Conservation (phyloP, 2,329 filamentous ascomycete species). For the Aplosporella prunicola region DNA sequence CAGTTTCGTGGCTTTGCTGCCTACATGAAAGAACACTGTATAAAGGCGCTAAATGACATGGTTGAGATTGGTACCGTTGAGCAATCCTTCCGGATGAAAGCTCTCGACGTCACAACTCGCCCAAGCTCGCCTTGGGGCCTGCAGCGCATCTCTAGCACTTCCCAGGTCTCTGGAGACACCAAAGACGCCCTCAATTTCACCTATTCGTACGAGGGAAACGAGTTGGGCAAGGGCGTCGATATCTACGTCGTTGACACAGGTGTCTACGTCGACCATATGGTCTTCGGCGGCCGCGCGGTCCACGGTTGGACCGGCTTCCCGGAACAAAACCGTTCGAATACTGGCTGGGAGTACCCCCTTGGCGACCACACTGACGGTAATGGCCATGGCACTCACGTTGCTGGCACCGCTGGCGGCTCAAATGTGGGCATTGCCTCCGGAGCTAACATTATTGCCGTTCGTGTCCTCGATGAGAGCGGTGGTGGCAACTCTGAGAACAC, state of each 20-base stretch:
- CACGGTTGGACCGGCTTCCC: conserved; percentile 27
- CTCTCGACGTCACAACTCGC: conserved; percentile 20
- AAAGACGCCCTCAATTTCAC: conserved; percentile 31
- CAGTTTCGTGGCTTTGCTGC: conserved; percentile 32
- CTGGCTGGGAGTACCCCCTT: not conserved
- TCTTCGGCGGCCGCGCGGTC: conserved; percentile 35
- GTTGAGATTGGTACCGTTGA: conserved; percentile 34
- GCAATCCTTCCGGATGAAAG: conserved; percentile 27
- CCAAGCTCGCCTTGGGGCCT: conserved; percentile 37
- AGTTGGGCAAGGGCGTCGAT: conserved; percentile 34
- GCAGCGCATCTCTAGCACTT: conserved; percentile 33
- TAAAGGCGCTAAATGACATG: conserved; percentile 30
- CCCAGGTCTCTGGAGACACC: conserved; percentile 16
- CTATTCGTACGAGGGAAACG: conserved; percentile 29
- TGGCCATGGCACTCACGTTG: conserved; percentile 41
- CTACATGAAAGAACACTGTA: conserved; percentile 31
- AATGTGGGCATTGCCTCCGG: conserved; percentile 39
- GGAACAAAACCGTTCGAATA: conserved; percentile 16
- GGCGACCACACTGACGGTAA: conserved; percentile 30
- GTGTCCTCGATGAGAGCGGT: conserved; percentile 39
- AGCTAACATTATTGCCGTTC: conserved; percentile 42
- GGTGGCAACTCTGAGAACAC: conserved; percentile 38
- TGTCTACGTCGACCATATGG: conserved; percentile 35
- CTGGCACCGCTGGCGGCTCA: conserved; percentile 36
- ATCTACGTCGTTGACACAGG: conserved; percentile 43